Conservation (phyloP, 2,329 filamentous ascomycete species). For the Cercospora sesami region DNA sequence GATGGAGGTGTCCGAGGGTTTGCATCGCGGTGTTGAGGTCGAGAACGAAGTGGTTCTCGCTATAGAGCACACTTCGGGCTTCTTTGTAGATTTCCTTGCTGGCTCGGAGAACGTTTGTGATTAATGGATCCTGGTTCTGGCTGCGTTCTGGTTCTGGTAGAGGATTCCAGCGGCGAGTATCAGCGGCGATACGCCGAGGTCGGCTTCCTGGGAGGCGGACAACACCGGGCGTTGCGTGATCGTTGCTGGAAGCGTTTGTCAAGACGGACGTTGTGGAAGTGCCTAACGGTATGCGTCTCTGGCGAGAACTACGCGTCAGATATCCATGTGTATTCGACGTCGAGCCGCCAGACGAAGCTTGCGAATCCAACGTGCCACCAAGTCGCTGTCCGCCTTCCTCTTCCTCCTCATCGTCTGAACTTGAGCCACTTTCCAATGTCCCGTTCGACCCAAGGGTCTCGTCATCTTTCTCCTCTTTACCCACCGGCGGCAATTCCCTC, state of each 20-base stretch:
- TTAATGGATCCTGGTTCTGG: conserved; percentile 40
- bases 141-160: conserved; percentile 25
- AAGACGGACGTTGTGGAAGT: background rate
- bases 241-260: background rate
- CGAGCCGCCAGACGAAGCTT: background rate
- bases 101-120: conserved; percentile 43
- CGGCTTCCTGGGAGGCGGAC: background rate
- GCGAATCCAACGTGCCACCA: background rate
- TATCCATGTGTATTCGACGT: background rate
- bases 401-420: conserved; percentile 14
- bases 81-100: conserved; percentile 45
- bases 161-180: background rate
- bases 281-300: background rate
- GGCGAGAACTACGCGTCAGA: background rate
- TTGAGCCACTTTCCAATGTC: background rate
- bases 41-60: conserved; percentile 44
- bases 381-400: background rate
- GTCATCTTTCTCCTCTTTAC: conserved; percentile 11
- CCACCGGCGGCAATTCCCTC: conserved; percentile 21
- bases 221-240: background rate
- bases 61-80: conserved; percentile 45
- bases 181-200: background rate
- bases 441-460: background rate
- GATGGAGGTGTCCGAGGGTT: conserved; percentile 44
- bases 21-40: conserved; percentile 42